Base-by-base conservation (phyloP, 768 basidiomycete genomes). In the Coprinopsis cinerea region DNA sequence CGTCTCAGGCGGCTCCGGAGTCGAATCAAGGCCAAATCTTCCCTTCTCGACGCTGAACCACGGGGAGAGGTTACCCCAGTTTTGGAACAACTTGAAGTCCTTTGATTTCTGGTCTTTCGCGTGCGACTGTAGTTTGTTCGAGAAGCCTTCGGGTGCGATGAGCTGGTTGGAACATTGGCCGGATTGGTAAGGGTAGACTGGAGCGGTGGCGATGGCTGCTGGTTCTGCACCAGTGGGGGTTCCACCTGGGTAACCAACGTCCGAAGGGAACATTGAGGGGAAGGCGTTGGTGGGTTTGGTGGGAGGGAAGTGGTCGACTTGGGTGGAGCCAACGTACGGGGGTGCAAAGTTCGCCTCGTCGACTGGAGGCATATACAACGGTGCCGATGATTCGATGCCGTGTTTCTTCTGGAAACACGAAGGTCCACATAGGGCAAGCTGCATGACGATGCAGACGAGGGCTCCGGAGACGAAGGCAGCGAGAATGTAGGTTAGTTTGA, bases 31-130 rank as follows among this genome's bases (percentile, higher is more conserved):
- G 0, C 90, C 89, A 65, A 90, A 92, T 1, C 77, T 69, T 11
- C 72, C 76, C 36, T 68, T 71, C 15, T 72, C 71, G 17, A 88
- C 81, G 55, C 83, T 88, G 62, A 84, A 92, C 90, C 90, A 92
- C 10, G 90, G 90, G 1, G 85, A 84, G 35, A 90, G 63, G 59
- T 91, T 92, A 1, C 90, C 90, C 90, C 90, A 92, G 36, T 79
- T 76, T 61, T 73, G 78, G 66, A 91, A 81, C 37, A 92, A 58
- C 59, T 85, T 78, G 55, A 88, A 91, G n/a, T 59, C 44, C n/a
- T 37, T 26, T 18, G 5, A 26, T 24, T 6, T 42, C 17, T 40
- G 32, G 51, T 50, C 44, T 30, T 39, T 32, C 14, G 43, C 53
- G 39, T 28, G 48, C 26, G 48, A 48, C 46, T 55, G 59, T 5